These are phyloP conservation scores for Lecanicillium sp. DNA, from an alignment of 2,329 filamentous ascomycete genomes.

Conservation along the genomic window DNA sequence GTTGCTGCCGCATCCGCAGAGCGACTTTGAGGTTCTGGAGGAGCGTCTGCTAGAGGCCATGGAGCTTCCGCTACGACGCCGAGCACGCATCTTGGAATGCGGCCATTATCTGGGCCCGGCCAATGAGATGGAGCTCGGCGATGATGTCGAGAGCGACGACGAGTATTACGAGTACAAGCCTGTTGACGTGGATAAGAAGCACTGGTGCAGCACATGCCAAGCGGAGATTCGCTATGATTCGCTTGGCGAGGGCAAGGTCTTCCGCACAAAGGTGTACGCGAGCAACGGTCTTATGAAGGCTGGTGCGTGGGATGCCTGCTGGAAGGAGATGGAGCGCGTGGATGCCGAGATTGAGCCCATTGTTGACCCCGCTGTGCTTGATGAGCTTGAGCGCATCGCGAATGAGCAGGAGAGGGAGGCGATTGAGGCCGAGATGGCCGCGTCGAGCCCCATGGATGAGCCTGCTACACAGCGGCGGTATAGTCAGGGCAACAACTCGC, in stretches of 20 bases:
- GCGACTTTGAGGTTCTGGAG: conserved; percentile 73
- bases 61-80: conserved; percentile 55
- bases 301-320: conserved; percentile 87
- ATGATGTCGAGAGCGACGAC: conserved; percentile 39
- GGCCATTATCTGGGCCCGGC: conserved; percentile 65
- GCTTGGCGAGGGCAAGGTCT: conserved; percentile 49
- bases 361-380: conserved; percentile 50
- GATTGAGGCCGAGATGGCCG: conserved; percentile 22
- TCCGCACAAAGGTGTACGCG: conserved; percentile 82
- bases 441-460: conserved; percentile 11
- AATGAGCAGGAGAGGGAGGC: conserved; percentile 33
- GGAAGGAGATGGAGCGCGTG: conserved; percentile 98
- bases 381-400: conserved; percentile 51
- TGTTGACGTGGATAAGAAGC: conserved; percentile 24
- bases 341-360: conserved; percentile 85
- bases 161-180: conserved; percentile 25
- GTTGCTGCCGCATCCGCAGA: conserved; percentile 68
- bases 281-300: conserved; percentile 91
- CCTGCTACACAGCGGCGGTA: background rate
- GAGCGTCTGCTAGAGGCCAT: conserved; percentile 69
- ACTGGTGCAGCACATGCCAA: conserved; percentile 52
- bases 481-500: no score
- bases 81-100: conserved; percentile 66
- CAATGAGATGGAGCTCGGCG: conserved; percentile 36
- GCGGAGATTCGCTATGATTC: conserved; percentile 47